These are phyloP conservation scores for Flagelloscypha sp. DNA, from an alignment of 768 basidiomycete species.

Conservation along the genomic window DNA sequence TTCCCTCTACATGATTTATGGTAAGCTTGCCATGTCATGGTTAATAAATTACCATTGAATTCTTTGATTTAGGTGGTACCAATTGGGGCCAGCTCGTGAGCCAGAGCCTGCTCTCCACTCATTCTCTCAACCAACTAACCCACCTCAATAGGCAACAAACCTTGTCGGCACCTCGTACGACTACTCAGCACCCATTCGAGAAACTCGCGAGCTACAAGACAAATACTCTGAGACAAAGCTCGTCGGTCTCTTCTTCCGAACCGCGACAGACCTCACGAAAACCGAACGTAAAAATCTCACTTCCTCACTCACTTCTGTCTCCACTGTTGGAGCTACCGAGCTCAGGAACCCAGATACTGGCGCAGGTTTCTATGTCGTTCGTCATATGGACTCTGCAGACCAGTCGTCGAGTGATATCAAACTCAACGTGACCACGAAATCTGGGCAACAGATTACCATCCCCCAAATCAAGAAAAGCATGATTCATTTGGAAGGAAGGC, in stretches of 20 bases:
- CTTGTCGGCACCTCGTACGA: slow-evolving; percentile 36
- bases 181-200: slow-evolving; percentile 45
- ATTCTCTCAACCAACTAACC: too few species aligned
- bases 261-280: slow-evolving; percentile 45
- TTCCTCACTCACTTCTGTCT: slow-evolving; percentile 17
- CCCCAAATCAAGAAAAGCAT: slow-evolving; percentile 32
- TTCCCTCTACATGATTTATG: slow-evolving; percentile 10
- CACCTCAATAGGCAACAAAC: too few species aligned
- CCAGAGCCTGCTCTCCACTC: too few species aligned
- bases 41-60: neutral
- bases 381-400: slow-evolving; percentile 42
- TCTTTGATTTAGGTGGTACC: slow-evolving; percentile 5
- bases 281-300: slow-evolving; percentile 41
- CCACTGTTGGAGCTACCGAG: slow-evolving; percentile 30
- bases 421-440: slow-evolving; percentile 34
- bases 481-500: slow-evolving; percentile 35
- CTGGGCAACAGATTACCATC: slow-evolving; percentile 32
- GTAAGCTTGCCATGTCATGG: neutral
- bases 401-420: slow-evolving; percentile 32
- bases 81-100: slow-evolving; percentile 13
- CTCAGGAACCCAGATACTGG: slow-evolving; percentile 42
- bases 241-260: slow-evolving; percentile 48
- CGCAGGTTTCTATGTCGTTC: slow-evolving; percentile 41
- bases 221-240: slow-evolving; percentile 53
- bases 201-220: slow-evolving; percentile 34